Base-by-base conservation (phyloP, 495 filamentous ascomycete genomes). In the Parachaetomium inaequale region DNA sequence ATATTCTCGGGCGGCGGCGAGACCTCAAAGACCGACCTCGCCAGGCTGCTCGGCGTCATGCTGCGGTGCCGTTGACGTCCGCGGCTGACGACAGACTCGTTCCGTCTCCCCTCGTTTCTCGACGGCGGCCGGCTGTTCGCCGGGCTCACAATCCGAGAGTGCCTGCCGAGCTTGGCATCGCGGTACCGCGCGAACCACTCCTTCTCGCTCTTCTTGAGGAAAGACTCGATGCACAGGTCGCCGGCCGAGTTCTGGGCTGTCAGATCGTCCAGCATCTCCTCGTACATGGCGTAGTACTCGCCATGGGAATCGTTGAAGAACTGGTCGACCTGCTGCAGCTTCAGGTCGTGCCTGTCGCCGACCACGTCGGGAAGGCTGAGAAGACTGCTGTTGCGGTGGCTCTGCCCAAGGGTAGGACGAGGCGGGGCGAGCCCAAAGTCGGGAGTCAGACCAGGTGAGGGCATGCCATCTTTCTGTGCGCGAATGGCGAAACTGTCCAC, bases 251-350 rank as follows among this genome's bases (percentile, higher is more conserved):
- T 84, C 53, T 79, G 80, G 45, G 75, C 78, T 26, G 79, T 81
- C 14, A 88, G 74, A 19, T 70, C 62, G 1, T 82, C 76, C 4
- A 85, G 77, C 63, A 81, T 77, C 70, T 82, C 80, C 51, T 84
- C 78, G 60, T 87, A 89, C 42, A 74, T 74, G 26, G 77, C 70
- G 25, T 82, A 82, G 71, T 84, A 88, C 28, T 80, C 66, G 15
- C 84, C 84, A 26, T 77, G 82, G 6, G 80, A 77, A 68, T 89
- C 86, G n/a, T 82, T 87, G 74, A 89, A 89, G 74, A 82, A 85
- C 28, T 85, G 85, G 61, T 87, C 82, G 19, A 87, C 82, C 61
- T 86, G 82, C 63, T 88, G 85, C 26, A 88, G 78, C 66, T 81
- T 76, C 66, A 82, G 83, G 62, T 89, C 84, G 28, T 83, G 84